These are phyloP conservation scores for Claviceps sp. DNA, from an alignment of 2,329 filamentous ascomycete species.

Conservation along the genomic window DNA sequence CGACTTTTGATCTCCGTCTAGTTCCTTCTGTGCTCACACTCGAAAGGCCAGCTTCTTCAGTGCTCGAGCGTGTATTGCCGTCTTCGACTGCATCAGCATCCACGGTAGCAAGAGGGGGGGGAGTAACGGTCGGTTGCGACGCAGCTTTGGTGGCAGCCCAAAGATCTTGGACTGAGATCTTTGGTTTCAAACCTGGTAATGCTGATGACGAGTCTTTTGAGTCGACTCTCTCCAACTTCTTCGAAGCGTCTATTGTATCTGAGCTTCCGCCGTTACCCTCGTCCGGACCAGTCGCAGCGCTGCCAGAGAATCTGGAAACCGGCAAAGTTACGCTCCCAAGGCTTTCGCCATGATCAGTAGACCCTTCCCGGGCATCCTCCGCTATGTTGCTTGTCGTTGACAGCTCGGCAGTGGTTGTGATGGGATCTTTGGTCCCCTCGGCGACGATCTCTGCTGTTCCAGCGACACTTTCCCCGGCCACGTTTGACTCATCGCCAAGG, in stretches of 20 bases:
- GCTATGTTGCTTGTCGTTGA: not conserved
- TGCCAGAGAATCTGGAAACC: conserved; percentile 10
- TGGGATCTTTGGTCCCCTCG: not conserved
- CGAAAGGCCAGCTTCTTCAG: conserved; percentile 12
- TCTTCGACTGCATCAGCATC: not conserved
- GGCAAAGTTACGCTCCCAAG: conserved; percentile 6
- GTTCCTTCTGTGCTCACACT: conserved; percentile 15
- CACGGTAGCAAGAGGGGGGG: not conserved
- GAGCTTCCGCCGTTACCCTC: not conserved
- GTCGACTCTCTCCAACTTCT: conserved; percentile 3
- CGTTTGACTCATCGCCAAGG: not conserved
- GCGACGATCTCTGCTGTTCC: not conserved
- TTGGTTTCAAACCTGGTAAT: conserved; percentile 10
- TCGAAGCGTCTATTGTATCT: not conserved
- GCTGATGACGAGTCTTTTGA: conserved; percentile 5
- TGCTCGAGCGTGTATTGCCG: not conserved
- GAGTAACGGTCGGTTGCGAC: conserved; percentile 5
- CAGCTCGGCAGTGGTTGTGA: not conserved
- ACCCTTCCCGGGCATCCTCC: not conserved
- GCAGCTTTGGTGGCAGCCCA: conserved; percentile 11
- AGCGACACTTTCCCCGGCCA: not conserved
- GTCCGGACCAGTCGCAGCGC: conserved; percentile 8
- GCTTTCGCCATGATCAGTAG: conserved; percentile 6
- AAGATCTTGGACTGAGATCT: conserved; percentile 17
- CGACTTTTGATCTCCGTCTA: conserved; percentile 26